Evolutionary conservation across 345 rosid species (phyloP), one percentile per base, ranked within the genome.

Genomic region (Citrus maxima): DNA sequence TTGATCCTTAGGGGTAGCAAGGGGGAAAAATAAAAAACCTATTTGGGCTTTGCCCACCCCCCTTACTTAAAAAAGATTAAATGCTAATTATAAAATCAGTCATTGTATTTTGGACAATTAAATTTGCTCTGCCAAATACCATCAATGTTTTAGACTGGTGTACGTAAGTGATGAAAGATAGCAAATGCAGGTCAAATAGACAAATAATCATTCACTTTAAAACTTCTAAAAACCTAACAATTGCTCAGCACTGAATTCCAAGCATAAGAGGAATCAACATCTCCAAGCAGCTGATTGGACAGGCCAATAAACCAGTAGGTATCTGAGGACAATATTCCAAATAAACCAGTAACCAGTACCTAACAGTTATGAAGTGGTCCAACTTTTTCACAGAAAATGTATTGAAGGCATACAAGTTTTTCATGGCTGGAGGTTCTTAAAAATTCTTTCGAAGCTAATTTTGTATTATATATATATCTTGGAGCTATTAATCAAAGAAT

Each of bases 241-340:
- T 6, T 22, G 13, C 38, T 19, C 35, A 21, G n/a, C 3, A 55
- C 25, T 8, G 42, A 68, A 49, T 27, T 73, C 34, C 75, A 77
- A 61, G 51, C 32, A 69, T 22, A 24, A 62, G 25, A 80, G 54
- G 70, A 34, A 69, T 12, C 59, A 42, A 40, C 61, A 64, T 75
- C 22, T 25, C 64, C 68, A 32, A 49, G 21, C 13, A 18, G 73
- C 78, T 73, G 72, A 58, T 72, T 55, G 67, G 59, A 42, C 73
- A 34, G 81, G 56, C 73, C 54, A 40, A 55, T 34, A 62, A 24
- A 72, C 72, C 40, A 35, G 65, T 38, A 65, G 55, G 56, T 38
- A 49, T 16, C 27, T 16, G 28, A 55, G 58, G 66, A 27, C 30
- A 64, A 65, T 55, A 10, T 38, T 18, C 65, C 30, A 8, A n/a